These are phyloP conservation scores for Solanum hybrid DNA, from an alignment of 305 asterid species.

Conservation along the genomic window DNA sequence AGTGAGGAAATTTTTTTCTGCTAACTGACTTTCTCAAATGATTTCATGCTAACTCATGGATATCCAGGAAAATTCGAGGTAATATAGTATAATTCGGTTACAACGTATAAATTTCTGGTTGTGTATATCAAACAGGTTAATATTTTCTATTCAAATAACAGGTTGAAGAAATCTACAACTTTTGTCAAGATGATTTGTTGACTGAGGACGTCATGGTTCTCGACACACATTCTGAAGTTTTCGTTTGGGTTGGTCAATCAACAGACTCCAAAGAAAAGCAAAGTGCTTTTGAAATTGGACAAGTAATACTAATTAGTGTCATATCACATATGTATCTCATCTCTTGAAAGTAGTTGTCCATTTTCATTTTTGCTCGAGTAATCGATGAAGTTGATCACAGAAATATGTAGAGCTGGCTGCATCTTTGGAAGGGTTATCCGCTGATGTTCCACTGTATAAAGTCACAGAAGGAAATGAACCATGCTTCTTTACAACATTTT, in stretches of 20 bases:
- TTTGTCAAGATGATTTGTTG: not conserved
- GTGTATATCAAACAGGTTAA: not conserved
- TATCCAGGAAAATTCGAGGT: conserved; percentile 75
- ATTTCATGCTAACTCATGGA: conserved; percentile 15
- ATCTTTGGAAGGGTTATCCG: conserved; percentile 70
- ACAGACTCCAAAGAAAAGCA: conserved; percentile 76
- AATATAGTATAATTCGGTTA: not conserved
- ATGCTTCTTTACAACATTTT: conserved; percentile 78
- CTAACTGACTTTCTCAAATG: conserved; percentile 9
- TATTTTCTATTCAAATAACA: not conserved
- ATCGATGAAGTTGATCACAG: conserved; percentile 36
- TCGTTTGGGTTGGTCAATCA: conserved; percentile 93
- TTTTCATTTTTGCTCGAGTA: conserved; percentile 14
- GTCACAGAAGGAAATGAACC: conserved; percentile 95
- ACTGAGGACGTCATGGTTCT: not conserved
- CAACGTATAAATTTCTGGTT: not conserved
- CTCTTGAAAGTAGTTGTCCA: not conserved
- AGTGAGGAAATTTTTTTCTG: not conserved
- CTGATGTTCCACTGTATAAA: conserved; percentile 73
- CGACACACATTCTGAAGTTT: conserved; percentile 48
- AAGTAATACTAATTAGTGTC: conserved; percentile 28
- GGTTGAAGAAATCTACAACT: not conserved
- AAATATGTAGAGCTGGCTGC: conserved; percentile 73
- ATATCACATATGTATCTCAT: not conserved
- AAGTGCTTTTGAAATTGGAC: conserved; percentile 80